These are phyloP conservation scores for Hemerocallis citrina DNA, from an alignment of 106 monocot genomes.

Conservation along the genomic window DNA sequence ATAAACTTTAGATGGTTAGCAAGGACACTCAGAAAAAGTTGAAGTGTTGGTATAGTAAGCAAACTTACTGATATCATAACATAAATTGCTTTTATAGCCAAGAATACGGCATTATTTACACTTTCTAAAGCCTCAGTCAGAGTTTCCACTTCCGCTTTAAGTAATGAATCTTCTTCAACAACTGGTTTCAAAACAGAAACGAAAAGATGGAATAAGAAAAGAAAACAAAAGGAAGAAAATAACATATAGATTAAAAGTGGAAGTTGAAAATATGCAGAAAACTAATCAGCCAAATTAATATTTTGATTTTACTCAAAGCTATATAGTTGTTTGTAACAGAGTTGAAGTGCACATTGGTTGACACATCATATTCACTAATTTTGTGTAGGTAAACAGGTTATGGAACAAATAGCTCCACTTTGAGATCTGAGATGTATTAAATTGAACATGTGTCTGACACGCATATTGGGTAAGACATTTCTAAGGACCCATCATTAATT, in stretches of 20 bases:
- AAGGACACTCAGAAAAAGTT: slow-evolving; percentile 2
- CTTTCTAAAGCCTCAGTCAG: slow-evolving; percentile 85
- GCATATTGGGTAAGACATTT: too few relatives aligned
- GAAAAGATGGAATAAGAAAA: too few relatives aligned
- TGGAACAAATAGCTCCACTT: too few relatives aligned
- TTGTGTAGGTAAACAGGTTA: too few relatives aligned
- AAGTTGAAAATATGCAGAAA: slow-evolving; percentile 1
- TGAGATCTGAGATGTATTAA: too few relatives aligned
- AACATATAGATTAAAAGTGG: not conserved
- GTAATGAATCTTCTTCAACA: slow-evolving; percentile 74
- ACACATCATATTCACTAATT: too few relatives aligned
- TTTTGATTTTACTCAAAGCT: slow-evolving; percentile 1
- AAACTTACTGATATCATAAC: slow-evolving; percentile 58
- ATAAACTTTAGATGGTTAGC: slow-evolving; percentile 9
- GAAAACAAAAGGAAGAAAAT: too few relatives aligned
- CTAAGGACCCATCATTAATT: too few relatives aligned
- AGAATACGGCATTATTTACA: slow-evolving; percentile 73
- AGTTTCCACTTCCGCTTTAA: slow-evolving; percentile 66
- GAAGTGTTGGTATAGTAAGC: not conserved
- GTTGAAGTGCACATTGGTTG: slow-evolving; percentile 1
- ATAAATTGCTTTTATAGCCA: slow-evolving; percentile 60
- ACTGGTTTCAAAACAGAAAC: slow-evolving; percentile 42
- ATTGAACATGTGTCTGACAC: too few relatives aligned
- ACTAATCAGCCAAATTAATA: not conserved
- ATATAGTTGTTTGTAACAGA: not conserved